phyloP scores from a whole-genome alignment of 495 filamentous ascomycete species.

The Penicillium waksmanii region DNA sequence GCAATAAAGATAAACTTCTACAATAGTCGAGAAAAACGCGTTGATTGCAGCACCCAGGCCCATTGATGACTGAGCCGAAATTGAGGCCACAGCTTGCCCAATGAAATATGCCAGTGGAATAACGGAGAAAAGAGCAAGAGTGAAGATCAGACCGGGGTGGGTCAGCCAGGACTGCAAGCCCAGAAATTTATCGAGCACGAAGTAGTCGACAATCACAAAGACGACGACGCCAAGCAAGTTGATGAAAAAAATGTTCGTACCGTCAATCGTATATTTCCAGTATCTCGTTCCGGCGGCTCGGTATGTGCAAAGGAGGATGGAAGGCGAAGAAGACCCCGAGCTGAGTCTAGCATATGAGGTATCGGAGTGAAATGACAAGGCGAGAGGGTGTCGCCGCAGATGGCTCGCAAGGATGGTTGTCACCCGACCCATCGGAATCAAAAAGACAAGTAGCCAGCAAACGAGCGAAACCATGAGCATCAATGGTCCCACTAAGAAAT shows the following conservation, averaged over 20 bases:
- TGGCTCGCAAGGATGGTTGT: conserved; percentile 89
- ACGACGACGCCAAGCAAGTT: conserved; percentile 89
- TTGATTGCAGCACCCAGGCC: conserved; percentile 98
- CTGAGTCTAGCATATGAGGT: conserved; percentile 69
- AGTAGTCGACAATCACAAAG: conserved; percentile 93
- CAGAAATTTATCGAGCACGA: conserved; percentile 67
- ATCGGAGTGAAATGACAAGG: conserved; percentile 90
- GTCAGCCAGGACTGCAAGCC: conserved; percentile 73
- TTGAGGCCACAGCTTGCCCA: conserved; percentile 97
- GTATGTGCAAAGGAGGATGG: conserved; percentile 95
- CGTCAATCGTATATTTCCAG: conserved; percentile 99
- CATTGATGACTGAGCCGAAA: conserved; percentile 99
- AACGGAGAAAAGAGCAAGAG: conserved; percentile 82
- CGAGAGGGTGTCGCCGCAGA: conserved; percentile 88
- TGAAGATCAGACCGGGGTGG: conserved; percentile 81
- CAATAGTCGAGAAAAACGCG: conserved; percentile 97
- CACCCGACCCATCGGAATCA: conserved; percentile 97
- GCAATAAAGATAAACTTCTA: conserved; percentile 98
- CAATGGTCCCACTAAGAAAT: conserved; percentile 87
- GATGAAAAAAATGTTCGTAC: conserved; percentile 98
- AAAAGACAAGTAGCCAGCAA: conserved; percentile 97
- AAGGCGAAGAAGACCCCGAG: conserved; percentile 68
- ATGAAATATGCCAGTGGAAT: conserved; percentile 99
- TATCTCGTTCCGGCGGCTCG: conserved; percentile 92
- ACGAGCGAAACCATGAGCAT: conserved; percentile 82